phyloP scores from a whole-genome alignment of 106 monocot genomes.

The Allium fistulosum region DNA sequence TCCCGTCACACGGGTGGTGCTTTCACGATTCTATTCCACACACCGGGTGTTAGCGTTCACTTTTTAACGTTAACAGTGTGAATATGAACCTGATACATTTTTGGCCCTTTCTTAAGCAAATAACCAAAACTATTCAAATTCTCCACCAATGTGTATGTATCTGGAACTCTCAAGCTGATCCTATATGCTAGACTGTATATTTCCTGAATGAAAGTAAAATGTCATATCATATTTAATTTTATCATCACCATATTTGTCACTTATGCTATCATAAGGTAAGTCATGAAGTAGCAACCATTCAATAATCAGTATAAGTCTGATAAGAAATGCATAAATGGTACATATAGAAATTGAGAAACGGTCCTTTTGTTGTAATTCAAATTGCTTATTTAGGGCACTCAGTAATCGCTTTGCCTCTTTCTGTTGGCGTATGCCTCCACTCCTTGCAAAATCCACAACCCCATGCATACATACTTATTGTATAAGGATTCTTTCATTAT shows the following conservation, averaged over 20 bases:
- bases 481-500: conserved; percentile 98
- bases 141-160: conserved; percentile 74
- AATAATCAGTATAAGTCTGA: background rate
- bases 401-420: conserved; percentile 89
- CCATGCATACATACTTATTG: conserved; percentile 90
- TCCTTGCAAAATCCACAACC: conserved; percentile 76
- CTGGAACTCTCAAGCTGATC: conserved; percentile 77
- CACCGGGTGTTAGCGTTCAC: too few species aligned
- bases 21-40: too few species aligned
- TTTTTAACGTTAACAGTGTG: too few species aligned
- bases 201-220: conserved; percentile 32
- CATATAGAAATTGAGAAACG: conserved; percentile 83
- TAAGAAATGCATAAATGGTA: background rate
- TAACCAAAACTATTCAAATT: conserved; percentile 88
- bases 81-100: conserved; percentile 73
- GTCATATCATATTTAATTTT: too few species aligned
- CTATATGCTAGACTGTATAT: conserved; percentile 77
- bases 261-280: too few species aligned
- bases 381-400: conserved; percentile 82
- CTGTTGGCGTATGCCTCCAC: conserved; percentile 92
- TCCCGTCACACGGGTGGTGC: too few species aligned
- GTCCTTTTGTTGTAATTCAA: conserved; percentile 71
- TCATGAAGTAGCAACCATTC: too few species aligned
- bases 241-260: too few species aligned
- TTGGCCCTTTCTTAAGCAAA: conserved; percentile 88